These are phyloP conservation scores for Yamadazyma sp. DNA, from an alignment of 805 yeast genomes.

Conservation along the genomic window DNA sequence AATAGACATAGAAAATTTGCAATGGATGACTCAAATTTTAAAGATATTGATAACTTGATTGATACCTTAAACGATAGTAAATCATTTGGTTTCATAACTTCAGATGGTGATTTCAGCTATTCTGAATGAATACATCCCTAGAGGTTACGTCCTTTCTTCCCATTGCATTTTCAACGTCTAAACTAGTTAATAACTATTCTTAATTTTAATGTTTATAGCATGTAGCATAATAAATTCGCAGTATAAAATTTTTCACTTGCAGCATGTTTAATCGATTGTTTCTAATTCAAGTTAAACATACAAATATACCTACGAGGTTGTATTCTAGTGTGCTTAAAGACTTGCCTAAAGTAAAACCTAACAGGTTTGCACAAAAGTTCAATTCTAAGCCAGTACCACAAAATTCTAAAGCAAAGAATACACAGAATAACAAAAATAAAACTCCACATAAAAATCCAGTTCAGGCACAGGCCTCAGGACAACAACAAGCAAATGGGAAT, in stretches of 20 bases:
- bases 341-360: constrained; percentile 16
- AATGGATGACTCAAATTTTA: constrained; percentile 63
- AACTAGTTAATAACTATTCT: not conserved
- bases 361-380: constrained; percentile 33
- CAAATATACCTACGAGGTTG: not conserved
- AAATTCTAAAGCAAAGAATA: no score
- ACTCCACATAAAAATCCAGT: no score
- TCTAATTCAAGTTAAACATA: not conserved
- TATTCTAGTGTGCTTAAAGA: constrained; percentile 4
- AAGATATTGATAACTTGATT: constrained; percentile 72
- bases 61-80: constrained; percentile 43
- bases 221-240: constrained; percentile 1
- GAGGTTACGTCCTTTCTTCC: no score
- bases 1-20: constrained; percentile 80
- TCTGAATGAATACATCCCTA: constrained; percentile 3
- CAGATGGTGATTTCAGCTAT: constrained; percentile 35
- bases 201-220: not conserved
- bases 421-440: no score
- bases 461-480: no score
- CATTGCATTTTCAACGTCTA: not conserved
- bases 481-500: no score
- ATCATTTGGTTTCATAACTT: constrained; percentile 39
- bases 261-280: not conserved
- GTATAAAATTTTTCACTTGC: constrained; percentile 4
- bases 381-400: no score